These are phyloP conservation scores for Fraxinus baroniana DNA, from an alignment of 305 asterid species.

Conservation along the genomic window DNA sequence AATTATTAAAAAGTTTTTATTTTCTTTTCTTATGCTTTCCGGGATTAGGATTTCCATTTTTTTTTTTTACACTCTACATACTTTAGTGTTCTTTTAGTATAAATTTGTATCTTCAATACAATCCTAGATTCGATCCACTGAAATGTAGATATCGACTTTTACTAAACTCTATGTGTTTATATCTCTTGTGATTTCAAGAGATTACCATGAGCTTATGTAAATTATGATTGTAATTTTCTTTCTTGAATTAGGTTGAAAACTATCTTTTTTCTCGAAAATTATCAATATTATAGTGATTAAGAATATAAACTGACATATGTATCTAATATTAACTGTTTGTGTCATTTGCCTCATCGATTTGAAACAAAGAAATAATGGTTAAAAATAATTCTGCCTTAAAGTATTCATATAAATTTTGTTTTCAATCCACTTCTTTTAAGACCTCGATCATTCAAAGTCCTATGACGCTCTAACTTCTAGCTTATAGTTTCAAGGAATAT, in stretches of 20 bases:
- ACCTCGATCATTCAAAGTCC: not conserved
- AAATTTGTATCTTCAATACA: not conserved
- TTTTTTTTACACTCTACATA: not conserved
- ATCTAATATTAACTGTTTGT: not conserved
- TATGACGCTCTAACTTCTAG: not conserved
- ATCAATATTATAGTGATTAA: not conserved
- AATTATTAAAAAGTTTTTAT: no score
- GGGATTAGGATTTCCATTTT: not conserved
- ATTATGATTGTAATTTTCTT: not conserved
- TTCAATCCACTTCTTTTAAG: not conserved
- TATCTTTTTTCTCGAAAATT: not conserved
- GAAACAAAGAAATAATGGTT: not conserved
- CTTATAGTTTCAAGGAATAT: not conserved
- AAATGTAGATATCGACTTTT: not conserved
- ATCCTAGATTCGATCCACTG: not conserved
- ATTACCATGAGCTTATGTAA: not conserved
- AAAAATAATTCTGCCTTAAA: not conserved
- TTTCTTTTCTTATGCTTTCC: not conserved
- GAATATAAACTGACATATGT: not conserved
- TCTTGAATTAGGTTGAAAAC: not conserved
- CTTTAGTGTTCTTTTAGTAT: not conserved
- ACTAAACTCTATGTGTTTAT: not conserved
- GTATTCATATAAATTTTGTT: not conserved
- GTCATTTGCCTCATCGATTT: not conserved
- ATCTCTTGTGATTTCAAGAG: not conserved